Evolutionary conservation across 2,329 filamentous ascomycete species (phyloP), one percentile per base, ranked within the genome.

Genomic region (Setomelanomma holmii): DNA sequence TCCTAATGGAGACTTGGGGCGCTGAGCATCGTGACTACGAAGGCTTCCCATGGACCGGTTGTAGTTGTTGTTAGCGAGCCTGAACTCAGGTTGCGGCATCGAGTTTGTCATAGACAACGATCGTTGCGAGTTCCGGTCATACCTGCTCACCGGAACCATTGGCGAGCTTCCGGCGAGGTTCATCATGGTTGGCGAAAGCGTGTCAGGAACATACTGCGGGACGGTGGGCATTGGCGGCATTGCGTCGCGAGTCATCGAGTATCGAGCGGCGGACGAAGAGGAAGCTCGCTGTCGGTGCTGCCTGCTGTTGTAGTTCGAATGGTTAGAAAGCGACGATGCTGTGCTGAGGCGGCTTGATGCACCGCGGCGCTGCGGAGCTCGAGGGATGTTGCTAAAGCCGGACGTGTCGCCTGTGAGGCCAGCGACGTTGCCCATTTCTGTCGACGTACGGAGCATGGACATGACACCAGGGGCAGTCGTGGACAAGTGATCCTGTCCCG

Each of bases 401-500:
- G 71, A 67, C 33, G 67, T 68, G 63, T 68, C 60, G 45, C 74
- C 73, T 5, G 70, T 71, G 16, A 79, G 64, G 22, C 72, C 65
- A 10, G 72, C 76, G 41, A 81, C 68, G 54, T 80, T 76, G 44
- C 79, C 78, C 42, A 79, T 75, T 60, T 81, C 79, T 1, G 78
- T 81, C 7, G 76, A 76, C 10, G 78, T 81, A 51, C 77, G 76
- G 49, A 81, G 76, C 79, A 82, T 82, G 56, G 76, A 79, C 67
- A 78, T 69, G 53, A 81, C 74, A 35, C 76, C 78, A 21, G 76
- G 75, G 21, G 40, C 49, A 4, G 50, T 53, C 49, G 72, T 69
- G 46, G 67, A 69, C 44, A 67, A 67, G 54, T 63, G 67, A 55
- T 72, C 66, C 23, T 68, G 63, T 51, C 51, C 71, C 45, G 20